Base-by-base conservation (phyloP, 2,329 filamentous ascomycete genomes). In the Cladosporium austrohemisphaericum region DNA sequence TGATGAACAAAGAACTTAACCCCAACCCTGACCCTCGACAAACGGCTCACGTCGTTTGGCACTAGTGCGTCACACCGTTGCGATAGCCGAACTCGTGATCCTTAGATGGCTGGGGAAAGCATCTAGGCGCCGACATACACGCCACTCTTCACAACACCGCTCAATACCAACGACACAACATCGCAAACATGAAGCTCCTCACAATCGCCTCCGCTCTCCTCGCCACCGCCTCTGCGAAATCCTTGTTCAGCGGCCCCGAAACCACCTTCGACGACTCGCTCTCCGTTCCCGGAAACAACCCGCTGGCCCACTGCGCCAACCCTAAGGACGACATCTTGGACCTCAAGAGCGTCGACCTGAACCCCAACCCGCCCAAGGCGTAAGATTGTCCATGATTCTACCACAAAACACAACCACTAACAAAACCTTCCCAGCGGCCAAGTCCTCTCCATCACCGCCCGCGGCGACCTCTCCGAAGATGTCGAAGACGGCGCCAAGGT, bases 351-450 rank as follows among this genome's bases (percentile, higher is more conserved):
- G 89, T 97, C 50, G 84, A 96, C 62, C 71, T 98, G 50, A 65
- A 70, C 28, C 93, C 93, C 11, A 97, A 96, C 70, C 93, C 92
- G 52, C 93, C 93, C 28, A 66, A 80, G 65, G 77, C 90, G 92
- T 97, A 82, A 64, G 60, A 55, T 19, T 28, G 5, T 20, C 18
- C 23, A 5, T 22, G 20, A 29, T 14, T 26, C 37, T 46, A 58
- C 23, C 26, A 47, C 46, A 18, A 38, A 26, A 40, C 41, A 10
- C 41, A 49, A n/a, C 16, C 28, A 47, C 43, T 37, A 43, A 46
- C 35, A 43, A 23, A 55, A 36, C 44, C 31, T n/a, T 14, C 25
- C 51, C 58, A 97, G 93, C 65, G 93, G 92, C 61, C 59, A 82
- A 60, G 80, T 79, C 16, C 83, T 98, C 47, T 75, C 77, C 52